These are phyloP conservation scores for Clarireedia paspali DNA, from an alignment of 2,329 filamentous ascomycete genomes.

Conservation along the genomic window DNA sequence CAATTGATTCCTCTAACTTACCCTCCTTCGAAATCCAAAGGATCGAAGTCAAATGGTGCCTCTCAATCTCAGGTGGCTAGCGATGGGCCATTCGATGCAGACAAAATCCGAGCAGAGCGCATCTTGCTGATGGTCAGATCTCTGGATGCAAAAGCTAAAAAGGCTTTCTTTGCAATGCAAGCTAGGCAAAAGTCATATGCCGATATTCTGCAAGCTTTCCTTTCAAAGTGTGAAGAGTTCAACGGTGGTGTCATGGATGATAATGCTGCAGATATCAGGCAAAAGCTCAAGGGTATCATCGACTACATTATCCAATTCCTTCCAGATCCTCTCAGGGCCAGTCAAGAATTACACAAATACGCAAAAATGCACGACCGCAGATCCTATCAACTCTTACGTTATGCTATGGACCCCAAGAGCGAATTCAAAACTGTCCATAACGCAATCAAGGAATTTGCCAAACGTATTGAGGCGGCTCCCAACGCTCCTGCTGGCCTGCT, in stretches of 20 bases:
- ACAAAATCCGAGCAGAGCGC: constrained; percentile 74
- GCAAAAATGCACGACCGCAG: constrained; percentile 86
- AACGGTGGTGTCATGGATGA: constrained; percentile 78
- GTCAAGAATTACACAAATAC: constrained; percentile 78
- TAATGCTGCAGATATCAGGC: constrained; percentile 60
- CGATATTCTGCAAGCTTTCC: constrained; percentile 64
- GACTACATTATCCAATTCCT: constrained; percentile 66
- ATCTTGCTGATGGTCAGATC: constrained; percentile 75
- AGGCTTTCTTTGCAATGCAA: constrained; percentile 83
- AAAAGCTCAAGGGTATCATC: constrained; percentile 64
- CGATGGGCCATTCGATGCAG: constrained; percentile 50
- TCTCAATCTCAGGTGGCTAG: constrained; percentile 41
- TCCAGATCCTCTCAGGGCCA: constrained; percentile 65
- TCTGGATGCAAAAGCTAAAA: constrained; percentile 70
- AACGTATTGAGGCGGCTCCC: constrained; percentile 65
- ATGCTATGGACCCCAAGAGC: constrained; percentile 74
- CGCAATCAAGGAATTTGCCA: constrained; percentile 82
- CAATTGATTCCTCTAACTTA: constrained; percentile 84
- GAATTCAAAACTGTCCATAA: constrained; percentile 89
- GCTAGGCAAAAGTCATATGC: constrained; percentile 68
- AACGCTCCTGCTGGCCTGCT: constrained; percentile 53
- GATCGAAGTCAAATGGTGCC: constrained; percentile 52
- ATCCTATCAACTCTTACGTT: constrained; percentile 81
- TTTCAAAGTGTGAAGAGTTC: constrained; percentile 79
- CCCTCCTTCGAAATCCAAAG: constrained; percentile 60